Percentiles rank a stretch among this genome's conserved stretches.
Evolutionary conservation across 805 yeast species (phyloP).

Genomic region (Wickerhamiella siamensis): DNA sequence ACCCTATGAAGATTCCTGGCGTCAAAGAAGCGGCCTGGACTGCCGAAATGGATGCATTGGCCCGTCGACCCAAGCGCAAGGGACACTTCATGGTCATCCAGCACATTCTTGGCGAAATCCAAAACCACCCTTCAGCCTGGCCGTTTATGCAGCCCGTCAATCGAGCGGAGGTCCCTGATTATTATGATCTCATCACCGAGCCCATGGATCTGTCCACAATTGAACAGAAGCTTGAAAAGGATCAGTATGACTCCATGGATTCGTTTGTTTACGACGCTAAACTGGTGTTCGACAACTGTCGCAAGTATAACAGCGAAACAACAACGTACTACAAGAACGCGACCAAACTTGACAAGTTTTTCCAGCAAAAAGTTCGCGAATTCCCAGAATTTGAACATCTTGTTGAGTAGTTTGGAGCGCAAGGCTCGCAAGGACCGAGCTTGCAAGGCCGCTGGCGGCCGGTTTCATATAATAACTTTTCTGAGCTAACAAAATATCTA

Average conservation of each 20-base stretch:
- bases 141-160: conserved; percentile 91
- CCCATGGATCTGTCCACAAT: conserved; percentile 96
- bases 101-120: conserved; percentile 71
- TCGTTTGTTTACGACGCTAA: conserved; percentile 82
- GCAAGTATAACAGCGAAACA: conserved; percentile 82
- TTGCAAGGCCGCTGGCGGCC: not conserved
- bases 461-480: too few relatives aligned
- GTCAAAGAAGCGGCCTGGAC: conserved; percentile 93
- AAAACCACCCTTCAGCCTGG: conserved; percentile 95
- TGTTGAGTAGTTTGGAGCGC: conserved; percentile 33
- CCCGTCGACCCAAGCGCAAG: conserved; percentile 84
- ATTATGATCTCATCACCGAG: conserved; percentile 88
- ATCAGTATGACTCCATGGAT: conserved; percentile 79
- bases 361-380: conserved; percentile 69
- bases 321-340: conserved; percentile 96
- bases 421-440: not conserved
- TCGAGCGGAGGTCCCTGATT: conserved; percentile 88
- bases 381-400: conserved; percentile 81
- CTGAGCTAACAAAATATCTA: not conserved
- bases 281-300: conserved; percentile 77
- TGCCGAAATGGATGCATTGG: conserved; percentile 93
- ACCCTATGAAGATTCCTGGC: conserved; percentile 81
- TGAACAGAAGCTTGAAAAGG: conserved; percentile 86
- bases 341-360: conserved; percentile 78
- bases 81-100: conserved; percentile 94